Evolutionary conservation across 2,329 filamentous ascomycete species (phyloP).

Genomic region (Celoporthe dispersa): DNA sequence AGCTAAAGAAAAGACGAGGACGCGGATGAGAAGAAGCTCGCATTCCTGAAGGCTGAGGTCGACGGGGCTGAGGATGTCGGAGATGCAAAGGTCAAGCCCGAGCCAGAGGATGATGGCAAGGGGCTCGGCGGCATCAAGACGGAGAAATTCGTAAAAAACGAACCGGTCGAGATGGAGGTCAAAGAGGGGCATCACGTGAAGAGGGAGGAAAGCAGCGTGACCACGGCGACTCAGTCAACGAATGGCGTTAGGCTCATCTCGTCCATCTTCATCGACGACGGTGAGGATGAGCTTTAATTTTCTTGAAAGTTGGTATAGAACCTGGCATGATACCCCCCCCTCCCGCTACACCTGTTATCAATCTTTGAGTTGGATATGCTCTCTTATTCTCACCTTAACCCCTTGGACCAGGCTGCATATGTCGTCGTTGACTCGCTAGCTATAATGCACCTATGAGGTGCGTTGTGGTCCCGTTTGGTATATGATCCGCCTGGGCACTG

Average conservation of each 20-base stretch:
- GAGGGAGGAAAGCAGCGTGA: constrained; percentile 2
- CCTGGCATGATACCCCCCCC: constrained; percentile 23
- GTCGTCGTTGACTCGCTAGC: neutral
- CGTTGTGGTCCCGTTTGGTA: neutral
- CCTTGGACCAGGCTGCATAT: neutral
- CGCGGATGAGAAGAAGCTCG: constrained; percentile 28
- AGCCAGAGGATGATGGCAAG: neutral
- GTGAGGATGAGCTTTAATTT: constrained; percentile 26
- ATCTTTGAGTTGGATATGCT: neutral
- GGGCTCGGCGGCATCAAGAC: neutral
- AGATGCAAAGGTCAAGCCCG: constrained; percentile 14
- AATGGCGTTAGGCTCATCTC: constrained; percentile 16
- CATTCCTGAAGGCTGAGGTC: constrained; percentile 14
- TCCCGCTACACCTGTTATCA: neutral
- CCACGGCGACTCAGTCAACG: neutral
- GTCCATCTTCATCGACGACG: constrained; percentile 26
- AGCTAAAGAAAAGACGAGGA: constrained; percentile 32
- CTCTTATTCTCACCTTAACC: neutral
- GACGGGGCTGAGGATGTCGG: neutral
- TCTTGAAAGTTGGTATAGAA: constrained; percentile 5
- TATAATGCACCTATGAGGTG: neutral
- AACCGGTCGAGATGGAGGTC: constrained; percentile 8
- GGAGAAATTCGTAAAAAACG: neutral
- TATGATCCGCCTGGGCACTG: neutral
- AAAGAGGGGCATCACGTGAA: constrained; percentile 7